phyloP scores from a whole-genome alignment of 2,329 filamentous ascomycete genomes.

The Phialocephala sp. region DNA sequence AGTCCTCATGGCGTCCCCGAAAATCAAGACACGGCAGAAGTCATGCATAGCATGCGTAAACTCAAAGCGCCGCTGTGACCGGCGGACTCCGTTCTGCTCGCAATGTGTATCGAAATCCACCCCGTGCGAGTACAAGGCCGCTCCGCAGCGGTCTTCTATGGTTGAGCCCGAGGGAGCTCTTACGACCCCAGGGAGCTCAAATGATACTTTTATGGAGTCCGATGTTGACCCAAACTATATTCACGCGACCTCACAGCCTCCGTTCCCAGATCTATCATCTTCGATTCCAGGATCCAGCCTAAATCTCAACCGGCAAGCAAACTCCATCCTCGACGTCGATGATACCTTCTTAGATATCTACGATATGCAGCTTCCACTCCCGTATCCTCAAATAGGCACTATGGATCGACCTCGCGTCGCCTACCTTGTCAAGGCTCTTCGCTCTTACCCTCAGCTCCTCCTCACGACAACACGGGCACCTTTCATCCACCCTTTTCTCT shows the following conservation, averaged over 20 bases:
- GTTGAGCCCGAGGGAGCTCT: neutral
- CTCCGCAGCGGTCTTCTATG: neutral
- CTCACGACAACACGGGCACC: conserved; percentile 16
- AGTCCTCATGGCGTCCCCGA: neutral
- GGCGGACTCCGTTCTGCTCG: conserved; percentile 19
- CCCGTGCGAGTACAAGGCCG: conserved; percentile 23
- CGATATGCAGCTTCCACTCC: conserved; percentile 9
- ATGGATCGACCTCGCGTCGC: conserved; percentile 25
- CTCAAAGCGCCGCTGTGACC: conserved; percentile 29
- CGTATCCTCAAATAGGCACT: conserved; percentile 15
- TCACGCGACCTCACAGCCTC: neutral
- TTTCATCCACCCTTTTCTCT: conserved; percentile 28
- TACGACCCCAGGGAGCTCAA: neutral
- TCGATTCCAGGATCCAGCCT: neutral
- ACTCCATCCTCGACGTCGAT: conserved; percentile 9
- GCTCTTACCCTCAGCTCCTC: conserved; percentile 23
- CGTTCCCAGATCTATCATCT: neutral
- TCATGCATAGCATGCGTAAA: conserved; percentile 27
- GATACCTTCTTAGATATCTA: conserved; percentile 16
- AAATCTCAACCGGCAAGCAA: neutral
- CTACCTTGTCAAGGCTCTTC: conserved; percentile 23
- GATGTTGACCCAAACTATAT: neutral
- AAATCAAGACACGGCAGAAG: conserved; percentile 24
- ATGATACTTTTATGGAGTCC: neutral
- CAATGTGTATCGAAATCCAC: conserved; percentile 19